These are phyloP conservation scores for Ilyonectria sp. DNA, from an alignment of 2,329 filamentous ascomycete genomes.

Conservation along the genomic window DNA sequence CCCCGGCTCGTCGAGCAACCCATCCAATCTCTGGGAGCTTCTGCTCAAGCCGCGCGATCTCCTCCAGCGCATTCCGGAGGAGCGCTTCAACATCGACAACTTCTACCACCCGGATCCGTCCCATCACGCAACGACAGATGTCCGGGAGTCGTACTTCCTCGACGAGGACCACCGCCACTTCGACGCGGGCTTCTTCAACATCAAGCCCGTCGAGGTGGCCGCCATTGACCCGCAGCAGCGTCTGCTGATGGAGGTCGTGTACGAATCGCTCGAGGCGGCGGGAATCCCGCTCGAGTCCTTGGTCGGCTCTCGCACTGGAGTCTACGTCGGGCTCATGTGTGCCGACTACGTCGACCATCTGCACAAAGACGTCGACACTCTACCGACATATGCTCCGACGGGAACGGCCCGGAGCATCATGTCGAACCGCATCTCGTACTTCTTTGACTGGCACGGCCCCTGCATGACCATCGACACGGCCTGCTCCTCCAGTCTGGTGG, in stretches of 20 bases:
- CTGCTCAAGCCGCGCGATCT: slow-evolving; percentile 52
- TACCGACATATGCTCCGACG: slow-evolving; percentile 18
- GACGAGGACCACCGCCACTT: neutral
- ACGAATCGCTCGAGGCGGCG: no score
- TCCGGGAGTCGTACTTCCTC: slow-evolving; percentile 50
- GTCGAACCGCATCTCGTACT: slow-evolving; percentile 39
- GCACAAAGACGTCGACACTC: slow-evolving; percentile 3
- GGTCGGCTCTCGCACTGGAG: neutral
- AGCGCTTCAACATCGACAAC: slow-evolving; percentile 44
- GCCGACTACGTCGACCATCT: slow-evolving; percentile 39
- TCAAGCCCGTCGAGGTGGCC: no score
- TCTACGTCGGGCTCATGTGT: slow-evolving; percentile 47
- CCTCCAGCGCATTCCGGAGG: slow-evolving; percentile 46
- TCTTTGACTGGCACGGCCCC: slow-evolving; percentile 40
- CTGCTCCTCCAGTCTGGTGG: slow-evolving; percentile 55
- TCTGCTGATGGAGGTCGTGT: no score
- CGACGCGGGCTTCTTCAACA: no score
- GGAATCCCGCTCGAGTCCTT: no score
- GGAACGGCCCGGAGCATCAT: slow-evolving; percentile 29
- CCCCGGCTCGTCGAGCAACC: slow-evolving; percentile 52
- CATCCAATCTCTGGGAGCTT: slow-evolving; percentile 56
- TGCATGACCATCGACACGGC: slow-evolving; percentile 56
- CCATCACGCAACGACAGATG: slow-evolving; percentile 44
- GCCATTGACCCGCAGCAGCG: no score
- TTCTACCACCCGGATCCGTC: slow-evolving; percentile 49